A percentile compares a stretch with the other conserved stretches of the same genome.
Evolutionary conservation across 1,284 basidiomycete species (phyloP).

Genomic region (Acaromyces ingoldii): DNA sequence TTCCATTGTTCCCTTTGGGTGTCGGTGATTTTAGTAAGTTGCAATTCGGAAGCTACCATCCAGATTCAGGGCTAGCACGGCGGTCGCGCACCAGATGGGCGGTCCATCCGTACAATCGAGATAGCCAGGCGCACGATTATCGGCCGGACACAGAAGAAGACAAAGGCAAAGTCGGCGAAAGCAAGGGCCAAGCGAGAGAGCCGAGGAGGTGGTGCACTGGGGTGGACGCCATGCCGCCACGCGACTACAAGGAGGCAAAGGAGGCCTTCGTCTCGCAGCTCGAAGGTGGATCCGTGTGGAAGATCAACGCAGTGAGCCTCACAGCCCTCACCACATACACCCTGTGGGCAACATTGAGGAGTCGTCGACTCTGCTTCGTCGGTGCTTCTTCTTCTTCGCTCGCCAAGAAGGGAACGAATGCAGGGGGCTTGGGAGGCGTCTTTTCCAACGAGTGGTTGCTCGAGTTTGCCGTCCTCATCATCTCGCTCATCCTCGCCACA

Average conservation of each 20-base stretch:
- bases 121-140: too few relatives aligned
- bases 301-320: conserved; percentile 69
- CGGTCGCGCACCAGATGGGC: too few relatives aligned
- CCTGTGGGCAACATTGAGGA: conserved; percentile 10
- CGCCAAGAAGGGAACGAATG: neutral
- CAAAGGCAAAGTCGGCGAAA: too few relatives aligned
- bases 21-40: too few relatives aligned
- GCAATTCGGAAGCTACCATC: too few relatives aligned
- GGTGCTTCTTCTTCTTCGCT: neutral
- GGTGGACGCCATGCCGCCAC: neutral
- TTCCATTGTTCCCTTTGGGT: too few relatives aligned
- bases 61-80: too few relatives aligned
- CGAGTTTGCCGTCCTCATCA: conserved; percentile 65
- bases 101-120: too few relatives aligned
- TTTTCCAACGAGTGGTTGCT: conserved; percentile 29
- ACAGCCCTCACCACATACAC: conserved; percentile 65
- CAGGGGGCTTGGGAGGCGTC: neutral
- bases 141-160: too few relatives aligned
- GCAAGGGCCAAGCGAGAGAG: too few relatives aligned
- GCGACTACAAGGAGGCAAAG: conserved; percentile 73
- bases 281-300: conserved; percentile 68
- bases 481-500: conserved; percentile 73
- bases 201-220: too few relatives aligned
- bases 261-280: conserved; percentile 79
- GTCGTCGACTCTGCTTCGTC: neutral